A percentile compares a stretch with the other conserved stretches of the same genome.
These are phyloP conservation scores for Eucalyptus leucophloia DNA, from an alignment of 345 rosid genomes.

Conservation along the genomic window DNA sequence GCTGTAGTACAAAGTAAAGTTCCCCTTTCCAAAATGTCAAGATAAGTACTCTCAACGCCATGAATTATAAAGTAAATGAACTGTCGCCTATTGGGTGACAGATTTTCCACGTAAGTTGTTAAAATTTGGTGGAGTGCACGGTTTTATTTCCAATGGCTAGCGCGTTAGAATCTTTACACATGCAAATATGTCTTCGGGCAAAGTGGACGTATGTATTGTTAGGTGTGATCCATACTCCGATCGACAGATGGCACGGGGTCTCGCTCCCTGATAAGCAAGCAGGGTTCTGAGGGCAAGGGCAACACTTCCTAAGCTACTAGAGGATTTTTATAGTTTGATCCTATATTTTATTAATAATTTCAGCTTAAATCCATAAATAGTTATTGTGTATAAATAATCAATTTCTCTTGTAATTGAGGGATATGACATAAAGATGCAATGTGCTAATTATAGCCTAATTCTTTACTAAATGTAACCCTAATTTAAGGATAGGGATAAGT, in stretches of 20 bases:
- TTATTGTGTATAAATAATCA: too few relatives aligned
- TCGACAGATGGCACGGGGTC: too few relatives aligned
- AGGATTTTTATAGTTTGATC: not conserved
- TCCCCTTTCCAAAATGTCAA: not conserved
- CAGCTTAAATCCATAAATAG: not conserved
- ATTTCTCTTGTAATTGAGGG: not conserved
- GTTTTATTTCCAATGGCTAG: not conserved
- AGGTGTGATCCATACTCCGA: not conserved
- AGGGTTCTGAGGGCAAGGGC: too few relatives aligned
- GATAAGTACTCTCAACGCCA: not conserved
- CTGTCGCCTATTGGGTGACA: not conserved
- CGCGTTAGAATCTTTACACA: not conserved
- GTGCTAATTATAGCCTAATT: too few relatives aligned
- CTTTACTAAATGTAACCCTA: not conserved
- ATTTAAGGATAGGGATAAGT: not conserved
- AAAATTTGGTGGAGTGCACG: not conserved
- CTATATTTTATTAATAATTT: too few relatives aligned
- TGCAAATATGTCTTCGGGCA: not conserved
- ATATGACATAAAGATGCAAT: too few relatives aligned
- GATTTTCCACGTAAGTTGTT: not conserved
- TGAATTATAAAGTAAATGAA: not conserved
- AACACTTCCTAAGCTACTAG: too few relatives aligned
- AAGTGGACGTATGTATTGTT: not conserved
- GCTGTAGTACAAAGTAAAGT: not conserved
- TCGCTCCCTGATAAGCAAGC: too few relatives aligned